Evolutionary conservation across 192 early-diverging fungal genomes (phyloP).

Genomic region (Podila minutissima): DNA sequence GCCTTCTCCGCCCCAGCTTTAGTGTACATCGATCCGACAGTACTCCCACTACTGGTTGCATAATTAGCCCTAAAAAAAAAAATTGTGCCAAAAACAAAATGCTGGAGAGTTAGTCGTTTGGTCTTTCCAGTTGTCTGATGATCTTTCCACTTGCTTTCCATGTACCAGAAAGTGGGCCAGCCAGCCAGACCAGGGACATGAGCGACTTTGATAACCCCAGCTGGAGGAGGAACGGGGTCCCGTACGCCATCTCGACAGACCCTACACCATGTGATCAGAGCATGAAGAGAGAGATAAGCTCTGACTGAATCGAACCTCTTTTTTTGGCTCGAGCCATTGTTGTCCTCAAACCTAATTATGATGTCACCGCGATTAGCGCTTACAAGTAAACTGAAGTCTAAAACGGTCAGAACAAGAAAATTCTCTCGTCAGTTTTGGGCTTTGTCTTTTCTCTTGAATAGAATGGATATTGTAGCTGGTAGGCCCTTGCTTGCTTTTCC

Average conservation of each 20-base stretch:
- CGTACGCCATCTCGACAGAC: conserved; percentile 81
- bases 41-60: conserved; percentile 86
- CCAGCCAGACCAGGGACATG: conserved; percentile 94
- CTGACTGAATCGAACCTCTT: not conserved
- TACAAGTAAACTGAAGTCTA: conserved; percentile 76
- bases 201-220: conserved; percentile 84
- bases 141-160: not conserved
- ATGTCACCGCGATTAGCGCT: conserved; percentile 29
- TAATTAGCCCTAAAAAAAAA: conserved; percentile 64
- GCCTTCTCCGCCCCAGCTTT: conserved; percentile 80
- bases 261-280: conserved; percentile 50
- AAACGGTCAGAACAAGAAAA: not conserved
- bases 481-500: not conserved
- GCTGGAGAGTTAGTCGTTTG: too few relatives aligned
- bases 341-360: conserved; percentile 7
- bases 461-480: too few relatives aligned
- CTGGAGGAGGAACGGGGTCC: conserved; percentile 85
- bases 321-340: not conserved
- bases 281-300: not conserved
- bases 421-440: not conserved
- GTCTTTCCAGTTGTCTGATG: not conserved
- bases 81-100: not conserved
- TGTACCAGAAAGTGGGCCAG: conserved; percentile 84
- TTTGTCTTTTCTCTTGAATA: not conserved
- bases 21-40: conserved; percentile 83